phyloP scores from a whole-genome alignment of 768 basidiomycete species.

The Tulasnella sp. region DNA sequence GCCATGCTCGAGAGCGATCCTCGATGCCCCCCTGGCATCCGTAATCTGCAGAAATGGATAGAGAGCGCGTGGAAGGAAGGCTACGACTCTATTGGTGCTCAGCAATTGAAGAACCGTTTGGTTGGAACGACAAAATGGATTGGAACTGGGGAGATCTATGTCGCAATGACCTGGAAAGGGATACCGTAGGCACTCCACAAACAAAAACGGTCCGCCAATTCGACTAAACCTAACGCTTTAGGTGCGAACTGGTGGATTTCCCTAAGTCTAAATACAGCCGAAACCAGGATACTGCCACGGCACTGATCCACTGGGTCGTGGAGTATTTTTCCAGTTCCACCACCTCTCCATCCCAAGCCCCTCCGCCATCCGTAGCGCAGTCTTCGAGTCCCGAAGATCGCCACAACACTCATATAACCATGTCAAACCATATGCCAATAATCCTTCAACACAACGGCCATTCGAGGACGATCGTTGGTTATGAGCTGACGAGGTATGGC shows the following conservation, averaged over 20 bases:
- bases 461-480: constrained; percentile 83
- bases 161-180: constrained; percentile 70
- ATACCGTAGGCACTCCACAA: constrained; percentile 58
- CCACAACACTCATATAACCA: constrained; percentile 45
- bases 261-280: constrained; percentile 42
- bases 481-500: constrained; percentile 60
- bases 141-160: constrained; percentile 76
- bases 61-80: constrained; percentile 78
- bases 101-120: constrained; percentile 51
- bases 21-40: constrained; percentile 51
- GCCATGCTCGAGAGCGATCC: constrained; percentile 48
- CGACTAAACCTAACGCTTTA: constrained; percentile 24
- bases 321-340: constrained; percentile 52
- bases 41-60: constrained; percentile 72
- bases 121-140: constrained; percentile 68
- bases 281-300: constrained; percentile 30
- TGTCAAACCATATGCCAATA: constrained; percentile 69
- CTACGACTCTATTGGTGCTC: constrained; percentile 66
- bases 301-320: constrained; percentile 67
- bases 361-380: constrained; percentile 37
- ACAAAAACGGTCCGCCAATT: background rate
- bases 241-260: constrained; percentile 67
- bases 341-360: constrained; percentile 32
- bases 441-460: constrained; percentile 75
- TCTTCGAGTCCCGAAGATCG: constrained; percentile 50